Evolutionary conservation across 1,139 yeast genomes (phyloP), one percentile per base, ranked within the genome.

Genomic region (Pneumocystis oryctolagi): DNA sequence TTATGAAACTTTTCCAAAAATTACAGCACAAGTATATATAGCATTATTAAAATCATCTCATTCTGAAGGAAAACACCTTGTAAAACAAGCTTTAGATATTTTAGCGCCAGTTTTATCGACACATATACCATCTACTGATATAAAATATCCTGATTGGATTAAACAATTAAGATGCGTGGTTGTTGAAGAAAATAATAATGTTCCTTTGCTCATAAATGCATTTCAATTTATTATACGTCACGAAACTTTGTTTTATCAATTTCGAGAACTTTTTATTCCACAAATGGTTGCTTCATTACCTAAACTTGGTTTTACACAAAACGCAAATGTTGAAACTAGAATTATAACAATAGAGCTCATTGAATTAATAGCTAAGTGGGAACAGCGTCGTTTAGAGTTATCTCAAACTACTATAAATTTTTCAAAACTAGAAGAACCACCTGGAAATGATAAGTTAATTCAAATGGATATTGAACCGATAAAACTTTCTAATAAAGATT

Each of bases 231-330:
- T 94, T 73, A 89, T 88, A 42, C 86, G 85, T 62, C 96, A 92
- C 69, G 83, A 95, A 0, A 92, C 85, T 65, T 75, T 89, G 62
- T 92, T 94, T 73, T 92, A 82, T 70, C 84, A 83, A 62, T 92
- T 92, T 8, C 80, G 97, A 65, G 97, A 89, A 69, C 89, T 89
- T 67, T 92, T 90, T 70, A 83, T 89, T 65, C 86, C 96, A 1
- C 88, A 86, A 67, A 87, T 92, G 63, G 87, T 92, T 62, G 83
- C 94, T n/a, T 96, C 96, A 0, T 87, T 94, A 90, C 96, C 96
- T 31, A 89, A 90, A 71, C 77, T 92, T 64, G 88, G 96, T 1
- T 84, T 88, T 63, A 78, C 86, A 70, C 84, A 92, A 6, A 88
- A 85, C 69, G 60, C 69, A 16, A 86, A 92, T 0, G 73, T 84